These are phyloP conservation scores for Calophaca sinica DNA, from an alignment of 306 rosid genomes.

Conservation along the genomic window DNA sequence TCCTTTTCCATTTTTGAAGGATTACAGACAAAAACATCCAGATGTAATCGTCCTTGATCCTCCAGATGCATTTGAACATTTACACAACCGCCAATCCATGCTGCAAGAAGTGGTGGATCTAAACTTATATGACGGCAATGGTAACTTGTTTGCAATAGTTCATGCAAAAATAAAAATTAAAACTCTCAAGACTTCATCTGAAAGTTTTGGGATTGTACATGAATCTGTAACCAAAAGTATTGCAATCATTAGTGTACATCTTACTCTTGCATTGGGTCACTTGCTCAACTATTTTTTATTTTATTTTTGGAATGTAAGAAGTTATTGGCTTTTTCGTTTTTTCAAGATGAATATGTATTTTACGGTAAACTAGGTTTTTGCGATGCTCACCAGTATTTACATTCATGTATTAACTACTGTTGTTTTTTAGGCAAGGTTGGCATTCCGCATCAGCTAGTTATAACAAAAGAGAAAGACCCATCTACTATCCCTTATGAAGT, in stretches of 20 bases:
- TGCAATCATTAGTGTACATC: conserved; percentile 26
- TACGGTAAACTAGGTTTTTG: conserved; percentile 26
- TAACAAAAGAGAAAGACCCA: conserved; percentile 54
- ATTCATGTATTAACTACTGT: conserved; percentile 17
- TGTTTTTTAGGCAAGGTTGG: conserved; percentile 58
- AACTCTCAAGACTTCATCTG: conserved; percentile 14
- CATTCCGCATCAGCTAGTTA: conserved; percentile 56
- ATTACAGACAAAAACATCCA: conserved; percentile 56
- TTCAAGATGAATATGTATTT: neutral
- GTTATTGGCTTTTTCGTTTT: conserved; percentile 10
- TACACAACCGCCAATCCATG: conserved; percentile 70
- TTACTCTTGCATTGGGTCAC: conserved; percentile 17
- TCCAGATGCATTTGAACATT: conserved; percentile 56
- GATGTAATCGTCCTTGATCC: conserved; percentile 61
- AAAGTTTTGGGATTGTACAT: conserved; percentile 34
- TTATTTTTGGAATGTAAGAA: conserved; percentile 23
- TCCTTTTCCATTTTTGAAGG: conserved; percentile 48
- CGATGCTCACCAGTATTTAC: neutral
- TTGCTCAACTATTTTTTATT: neutral
- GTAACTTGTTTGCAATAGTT: conserved; percentile 46
- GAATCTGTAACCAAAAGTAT: conserved; percentile 14
- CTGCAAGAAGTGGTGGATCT: conserved; percentile 63
- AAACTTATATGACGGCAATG: conserved; percentile 58
- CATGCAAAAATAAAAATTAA: neutral
- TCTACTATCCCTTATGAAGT: conserved; percentile 57